Evolutionary conservation across 2,329 filamentous ascomycete genomes (phyloP).

Genomic region (Diplocarpon mali): DNA sequence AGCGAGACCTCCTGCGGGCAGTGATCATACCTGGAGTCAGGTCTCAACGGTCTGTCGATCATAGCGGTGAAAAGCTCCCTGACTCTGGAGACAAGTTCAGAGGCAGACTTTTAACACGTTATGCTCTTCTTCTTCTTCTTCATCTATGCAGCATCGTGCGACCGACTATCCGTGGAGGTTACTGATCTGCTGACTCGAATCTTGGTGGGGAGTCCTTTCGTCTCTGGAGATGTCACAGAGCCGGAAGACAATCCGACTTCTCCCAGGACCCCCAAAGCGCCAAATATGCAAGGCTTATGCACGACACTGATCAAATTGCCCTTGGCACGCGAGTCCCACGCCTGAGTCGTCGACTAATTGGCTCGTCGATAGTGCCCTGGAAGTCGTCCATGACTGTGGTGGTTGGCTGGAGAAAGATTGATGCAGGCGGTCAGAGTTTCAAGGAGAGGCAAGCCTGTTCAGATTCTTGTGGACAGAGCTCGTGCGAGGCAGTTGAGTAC

Average conservation of each 20-base stretch:
- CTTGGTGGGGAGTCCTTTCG: background rate
- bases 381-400: slow-evolving; percentile 3
- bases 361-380: slow-evolving; percentile 5
- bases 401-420: slow-evolving; percentile 6
- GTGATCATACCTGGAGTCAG: background rate
- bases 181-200: slow-evolving; percentile 5
- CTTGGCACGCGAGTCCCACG: slow-evolving; percentile 10
- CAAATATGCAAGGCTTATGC: slow-evolving; percentile 6
- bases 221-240: background rate
- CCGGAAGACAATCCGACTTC: slow-evolving; percentile 1
- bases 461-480: background rate
- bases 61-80: slow-evolving; percentile 4
- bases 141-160: background rate
- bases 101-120: background rate
- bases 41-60: background rate
- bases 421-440: slow-evolving; percentile 8
- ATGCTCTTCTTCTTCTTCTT: background rate
- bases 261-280: slow-evolving; percentile 11
- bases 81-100: background rate
- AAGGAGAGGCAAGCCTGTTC: slow-evolving; percentile 8
- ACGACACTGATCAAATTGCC: slow-evolving; percentile 6
- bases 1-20: background rate
- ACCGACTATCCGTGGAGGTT: too few relatives aligned
- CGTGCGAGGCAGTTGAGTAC: background rate
- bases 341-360: slow-evolving; percentile 7